These are phyloP conservation scores for Penstemon eatonii DNA, from an alignment of 257 asterid genomes.

Conservation along the genomic window DNA sequence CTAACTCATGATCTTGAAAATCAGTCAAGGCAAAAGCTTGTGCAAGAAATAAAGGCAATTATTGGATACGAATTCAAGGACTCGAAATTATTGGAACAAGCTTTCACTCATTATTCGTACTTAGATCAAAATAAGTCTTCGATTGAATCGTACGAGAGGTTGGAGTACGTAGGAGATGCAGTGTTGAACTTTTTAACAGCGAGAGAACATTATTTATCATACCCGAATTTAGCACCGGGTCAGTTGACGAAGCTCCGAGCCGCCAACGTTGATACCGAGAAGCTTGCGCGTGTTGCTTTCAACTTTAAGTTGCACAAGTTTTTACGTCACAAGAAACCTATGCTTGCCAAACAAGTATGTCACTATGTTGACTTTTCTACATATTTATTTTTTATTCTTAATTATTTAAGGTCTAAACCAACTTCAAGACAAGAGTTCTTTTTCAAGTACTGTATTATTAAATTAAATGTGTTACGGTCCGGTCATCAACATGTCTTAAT, in stretches of 20 bases:
- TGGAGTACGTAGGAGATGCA: conserved; percentile 51
- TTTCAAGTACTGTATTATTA: too few relatives aligned
- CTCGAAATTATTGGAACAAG: conserved; percentile 33
- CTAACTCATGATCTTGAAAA: background rate
- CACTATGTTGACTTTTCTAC: too few relatives aligned
- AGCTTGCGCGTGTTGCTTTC: conserved; percentile 54
- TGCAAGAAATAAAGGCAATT: conserved; percentile 7
- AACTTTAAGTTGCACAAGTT: conserved; percentile 31
- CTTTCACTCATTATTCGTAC: conserved; percentile 44
- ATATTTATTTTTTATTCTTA: too few relatives aligned
- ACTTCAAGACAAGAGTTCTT: too few relatives aligned
- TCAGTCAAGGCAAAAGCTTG: background rate
- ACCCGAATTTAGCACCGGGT: conserved; percentile 43
- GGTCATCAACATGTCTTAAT: too few relatives aligned
- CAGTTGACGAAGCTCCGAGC: conserved; percentile 49
- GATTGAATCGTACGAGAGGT: conserved; percentile 33
- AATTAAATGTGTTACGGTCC: too few relatives aligned
- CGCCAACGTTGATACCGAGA: conserved; percentile 56
- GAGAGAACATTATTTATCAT: conserved; percentile 19
- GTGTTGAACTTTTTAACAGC: conserved; percentile 31
- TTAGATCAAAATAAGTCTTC: conserved; percentile 9
- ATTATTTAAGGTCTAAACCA: too few relatives aligned
- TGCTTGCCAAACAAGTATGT: conserved; percentile 39
- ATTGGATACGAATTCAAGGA: conserved; percentile 42
- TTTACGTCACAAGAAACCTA: conserved; percentile 39